These are phyloP conservation scores for Nectriaceae sp. DNA, from an alignment of 2,329 filamentous ascomycete species.

Conservation along the genomic window DNA sequence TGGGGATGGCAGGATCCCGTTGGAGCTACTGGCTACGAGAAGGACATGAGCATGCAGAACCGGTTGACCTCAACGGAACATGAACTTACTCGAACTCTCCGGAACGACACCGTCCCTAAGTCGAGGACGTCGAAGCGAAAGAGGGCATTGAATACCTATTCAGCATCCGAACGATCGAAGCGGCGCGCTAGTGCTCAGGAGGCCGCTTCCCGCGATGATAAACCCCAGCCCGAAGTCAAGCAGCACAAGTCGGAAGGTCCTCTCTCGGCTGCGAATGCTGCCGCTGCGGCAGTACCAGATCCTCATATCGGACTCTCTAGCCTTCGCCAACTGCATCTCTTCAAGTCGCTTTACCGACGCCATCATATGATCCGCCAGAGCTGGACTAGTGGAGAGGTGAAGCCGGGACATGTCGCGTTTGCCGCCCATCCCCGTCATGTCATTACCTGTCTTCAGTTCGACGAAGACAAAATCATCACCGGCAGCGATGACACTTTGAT, in stretches of 20 bases:
- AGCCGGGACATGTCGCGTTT: slow-evolving; percentile 91
- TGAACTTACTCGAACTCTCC: slow-evolving; percentile 47
- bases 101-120: slow-evolving; percentile 45
- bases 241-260: slow-evolving; percentile 74
- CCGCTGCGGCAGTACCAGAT: slow-evolving; percentile 79
- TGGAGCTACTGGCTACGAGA: slow-evolving; percentile 73
- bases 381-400: slow-evolving; percentile 86
- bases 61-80: slow-evolving; percentile 55
- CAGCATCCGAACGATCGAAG: slow-evolving; percentile 53
- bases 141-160: slow-evolving; percentile 48
- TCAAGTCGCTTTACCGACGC: slow-evolving; percentile 93
- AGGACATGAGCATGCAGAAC: slow-evolving; percentile 69
- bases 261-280: slow-evolving; percentile 81
- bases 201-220: slow-evolving; percentile 44
- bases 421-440: slow-evolving; percentile 95
- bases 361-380: slow-evolving; percentile 87
- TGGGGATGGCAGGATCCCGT: slow-evolving; percentile 97
- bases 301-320: slow-evolving; percentile 77
- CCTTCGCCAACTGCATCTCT: slow-evolving; percentile 83
- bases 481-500: slow-evolving; percentile 98
- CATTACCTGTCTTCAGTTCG: slow-evolving; percentile 96
- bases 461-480: slow-evolving; percentile 96
- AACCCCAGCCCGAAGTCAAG: slow-evolving; percentile 41
- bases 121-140: slow-evolving; percentile 58
- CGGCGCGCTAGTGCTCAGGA: slow-evolving; percentile 54